Percentiles rank a stretch among this genome's conserved stretches.
Evolutionary conservation across 176 grass and related monocot genomes (phyloP).

Genomic region (Rhynchospora pubera): DNA sequence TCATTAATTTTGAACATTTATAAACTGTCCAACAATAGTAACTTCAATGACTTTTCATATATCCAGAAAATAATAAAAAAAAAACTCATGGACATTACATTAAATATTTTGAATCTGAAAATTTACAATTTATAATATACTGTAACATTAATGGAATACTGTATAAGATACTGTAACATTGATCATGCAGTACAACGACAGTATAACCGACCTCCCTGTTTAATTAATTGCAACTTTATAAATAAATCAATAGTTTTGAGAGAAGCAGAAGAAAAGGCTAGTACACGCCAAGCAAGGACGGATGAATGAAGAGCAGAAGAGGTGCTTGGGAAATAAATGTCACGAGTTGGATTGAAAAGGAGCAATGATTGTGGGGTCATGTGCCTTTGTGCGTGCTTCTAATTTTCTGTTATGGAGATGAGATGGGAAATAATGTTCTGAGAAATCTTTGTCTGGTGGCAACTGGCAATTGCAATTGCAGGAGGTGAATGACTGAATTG

Average conservation of each 20-base stretch:
- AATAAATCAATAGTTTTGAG: neutral
- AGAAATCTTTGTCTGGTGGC: conserved; percentile 10
- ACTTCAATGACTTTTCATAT: too few species aligned
- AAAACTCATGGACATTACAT: too few species aligned
- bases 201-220: neutral
- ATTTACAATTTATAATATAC: too few species aligned
- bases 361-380: neutral
- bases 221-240: neutral
- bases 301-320: too few species aligned
- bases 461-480: neutral
- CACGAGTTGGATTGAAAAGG: neutral
- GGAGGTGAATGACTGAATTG: neutral
- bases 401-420: conserved; percentile 1
- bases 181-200: too few species aligned
- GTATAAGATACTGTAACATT: too few species aligned
- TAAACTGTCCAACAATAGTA: too few species aligned
- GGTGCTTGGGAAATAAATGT: neutral
- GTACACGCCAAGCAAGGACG: neutral
- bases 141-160: too few species aligned
- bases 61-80: too few species aligned
- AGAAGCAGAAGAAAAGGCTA: neutral
- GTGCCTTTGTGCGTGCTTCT: neutral
- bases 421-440: neutral
- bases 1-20: too few species aligned
- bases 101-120: too few species aligned